Percentiles rank a stretch among this genome's conserved stretches.
Evolutionary conservation across 108 stramenopile genomes (phyloP).

Genomic region (Conticribra guillardii): DNA sequence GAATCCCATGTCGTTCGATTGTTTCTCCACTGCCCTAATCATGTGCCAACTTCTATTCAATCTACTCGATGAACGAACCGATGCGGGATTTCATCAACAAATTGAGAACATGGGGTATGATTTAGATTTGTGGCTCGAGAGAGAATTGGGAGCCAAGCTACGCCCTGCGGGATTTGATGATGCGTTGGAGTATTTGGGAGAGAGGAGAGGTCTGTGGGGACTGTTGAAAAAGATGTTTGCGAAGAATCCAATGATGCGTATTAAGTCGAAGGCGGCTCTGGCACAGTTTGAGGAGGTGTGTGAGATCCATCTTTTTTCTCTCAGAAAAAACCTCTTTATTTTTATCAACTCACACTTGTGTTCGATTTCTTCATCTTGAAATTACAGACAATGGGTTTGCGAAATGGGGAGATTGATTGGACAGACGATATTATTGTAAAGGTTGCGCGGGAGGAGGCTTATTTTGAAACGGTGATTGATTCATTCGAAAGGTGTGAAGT

Average conservation of each 20-base stretch:
- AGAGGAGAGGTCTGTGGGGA: conserved; percentile 71
- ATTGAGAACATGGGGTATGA: conserved; percentile 62
- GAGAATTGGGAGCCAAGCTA: conserved; percentile 58
- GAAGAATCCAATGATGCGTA: conserved; percentile 53
- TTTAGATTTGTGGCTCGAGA: conserved; percentile 71
- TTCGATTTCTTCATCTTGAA: no score
- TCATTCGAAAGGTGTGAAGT: conserved; percentile 55
- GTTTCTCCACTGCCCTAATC: conserved; percentile 68
- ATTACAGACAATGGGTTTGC: no score
- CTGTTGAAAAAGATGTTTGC: conserved; percentile 59
- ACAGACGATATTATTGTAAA: conserved; percentile 21
- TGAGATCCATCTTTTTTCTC: no score
- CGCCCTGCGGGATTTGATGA: conserved; percentile 68
- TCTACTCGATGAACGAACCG: conserved; percentile 74
- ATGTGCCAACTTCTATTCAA: conserved; percentile 83
- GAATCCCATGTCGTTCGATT: conserved; percentile 62
- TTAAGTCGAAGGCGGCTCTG: conserved; percentile 59
- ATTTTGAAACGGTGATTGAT: conserved; percentile 67
- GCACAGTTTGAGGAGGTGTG: conserved; percentile 40
- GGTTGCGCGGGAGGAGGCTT: conserved; percentile 48
- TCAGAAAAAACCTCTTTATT: no score
- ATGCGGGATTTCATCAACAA: conserved; percentile 79
- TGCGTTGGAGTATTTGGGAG: conserved; percentile 56
- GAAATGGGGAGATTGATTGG: conserved; percentile 26
- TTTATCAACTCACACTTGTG: no score